Conservation (phyloP, 2,329 filamentous ascomycete species). For the Trematosphaeria pertusa region DNA sequence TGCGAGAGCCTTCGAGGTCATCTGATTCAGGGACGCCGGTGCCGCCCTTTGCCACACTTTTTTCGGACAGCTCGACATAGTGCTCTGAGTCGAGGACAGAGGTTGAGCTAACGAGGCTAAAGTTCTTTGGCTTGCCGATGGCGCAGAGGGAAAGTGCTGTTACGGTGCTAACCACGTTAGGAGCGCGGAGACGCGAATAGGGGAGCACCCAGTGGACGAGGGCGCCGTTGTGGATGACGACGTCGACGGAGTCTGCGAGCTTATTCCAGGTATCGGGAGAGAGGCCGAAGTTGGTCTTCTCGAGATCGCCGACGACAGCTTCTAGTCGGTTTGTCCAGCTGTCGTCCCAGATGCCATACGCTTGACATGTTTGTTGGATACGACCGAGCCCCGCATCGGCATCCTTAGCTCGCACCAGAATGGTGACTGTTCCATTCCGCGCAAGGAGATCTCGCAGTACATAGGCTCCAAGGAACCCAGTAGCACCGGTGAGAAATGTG, state of each 20-base stretch:
- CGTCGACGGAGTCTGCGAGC: conserved; percentile 71
- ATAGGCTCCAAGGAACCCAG: conserved; percentile 87
- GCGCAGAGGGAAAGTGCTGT: conserved; percentile 78
- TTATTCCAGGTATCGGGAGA: conserved; percentile 68
- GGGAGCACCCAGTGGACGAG: conserved; percentile 79
- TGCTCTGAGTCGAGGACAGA: conserved; percentile 81
- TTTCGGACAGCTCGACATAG: conserved; percentile 76
- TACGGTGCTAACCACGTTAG: conserved; percentile 84
- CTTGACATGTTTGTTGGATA: conserved; percentile 70
- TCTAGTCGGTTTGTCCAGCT: conserved; percentile 71
- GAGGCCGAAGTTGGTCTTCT: conserved; percentile 76
- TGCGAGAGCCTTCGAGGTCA: conserved; percentile 76
- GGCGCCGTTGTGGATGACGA: conserved; percentile 75
- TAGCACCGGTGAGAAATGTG: conserved; percentile 86
- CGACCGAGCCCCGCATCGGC: conserved; percentile 67
- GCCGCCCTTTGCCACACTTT: conserved; percentile 66
- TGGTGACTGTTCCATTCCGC: conserved; percentile 70
- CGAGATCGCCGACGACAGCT: conserved; percentile 75
- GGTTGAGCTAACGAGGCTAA: conserved; percentile 84
- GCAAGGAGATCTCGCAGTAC: conserved; percentile 77
- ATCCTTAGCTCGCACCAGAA: conserved; percentile 76
- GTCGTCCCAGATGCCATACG: conserved; percentile 80
- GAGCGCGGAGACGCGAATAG: conserved; percentile 73
- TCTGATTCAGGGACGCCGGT: conserved; percentile 76
- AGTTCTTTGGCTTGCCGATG: conserved; percentile 77